Evolutionary conservation across 1,139 yeast genomes (phyloP), one percentile per base, ranked within the genome.

Genomic region (Blastobotrys indianensis): DNA sequence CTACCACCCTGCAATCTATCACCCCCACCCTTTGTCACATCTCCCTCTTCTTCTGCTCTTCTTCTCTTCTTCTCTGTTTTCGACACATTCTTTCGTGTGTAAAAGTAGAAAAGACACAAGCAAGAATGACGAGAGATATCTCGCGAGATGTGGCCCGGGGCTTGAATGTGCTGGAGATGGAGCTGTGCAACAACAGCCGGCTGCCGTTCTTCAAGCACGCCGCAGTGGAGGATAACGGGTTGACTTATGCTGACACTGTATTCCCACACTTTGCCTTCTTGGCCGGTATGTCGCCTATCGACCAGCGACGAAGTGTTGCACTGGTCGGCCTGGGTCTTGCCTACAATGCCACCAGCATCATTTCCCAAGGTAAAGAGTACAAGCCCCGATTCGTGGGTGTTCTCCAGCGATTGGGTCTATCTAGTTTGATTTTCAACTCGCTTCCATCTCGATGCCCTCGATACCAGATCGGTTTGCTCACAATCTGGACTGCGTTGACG

Each of bases 161-260:
- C 7, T 41, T 65, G 39, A 61, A 59, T 17, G 58, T 67, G 47
- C 60, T 65, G n/a, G 70, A 67, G 46, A 65, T 65, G 69, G 67
- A 64, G 52, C 50, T 57, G 4, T 61, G 59, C 31, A 63, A 65
- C 45, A 54, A 56, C 17, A 52, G 60, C 29, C 53, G 52, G 17
- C 47, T 55, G 36, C 40, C 54, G 13, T 41, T 54, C n/a, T 51
- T 62, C 23, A 47, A 51, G 16, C 69, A 65, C 48, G 65, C 68
- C 5, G 47, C 53, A 10, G 55, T 61, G n/a, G 58, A 57, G 2
- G 57, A 54, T 23, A 56, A 56, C 42, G 44, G 52, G 15, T 48
- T 66, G 39, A 58, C 61, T 17, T 64, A 63, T 49, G 68, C 68
- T 16, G 70, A 65, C 50, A 64, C 70, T 2, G 58, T 67, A n/a